These are phyloP conservation scores for Cornus suecica DNA, from an alignment of 148 eudicot species.

Conservation along the genomic window DNA sequence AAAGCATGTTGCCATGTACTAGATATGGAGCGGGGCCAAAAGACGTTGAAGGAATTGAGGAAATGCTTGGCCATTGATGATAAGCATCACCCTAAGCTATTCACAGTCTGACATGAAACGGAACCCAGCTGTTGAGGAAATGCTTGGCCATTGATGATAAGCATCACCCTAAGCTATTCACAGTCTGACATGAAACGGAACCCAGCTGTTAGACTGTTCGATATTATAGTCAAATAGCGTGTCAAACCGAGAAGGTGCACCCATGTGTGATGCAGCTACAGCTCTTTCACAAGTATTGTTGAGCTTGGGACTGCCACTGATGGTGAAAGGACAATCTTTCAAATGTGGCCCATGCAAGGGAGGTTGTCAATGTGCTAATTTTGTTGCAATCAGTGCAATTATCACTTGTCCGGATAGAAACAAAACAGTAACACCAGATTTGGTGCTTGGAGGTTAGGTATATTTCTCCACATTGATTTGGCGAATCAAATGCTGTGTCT, in stretches of 20 bases:
- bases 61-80: conserved; percentile 89
- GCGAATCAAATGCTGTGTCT: conserved; percentile 77
- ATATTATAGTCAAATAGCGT: conserved; percentile 88
- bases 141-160: conserved; percentile 90
- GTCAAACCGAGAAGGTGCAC: conserved; percentile 88
- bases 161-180: conserved; percentile 72
- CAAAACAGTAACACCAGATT: conserved; percentile 88
- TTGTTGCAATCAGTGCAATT: conserved; percentile 80
- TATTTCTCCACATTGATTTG: conserved; percentile 73
- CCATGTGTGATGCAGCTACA: conserved; percentile 83
- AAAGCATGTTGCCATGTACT: conserved; percentile 69
- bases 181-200: conserved; percentile 72
- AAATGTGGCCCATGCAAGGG: conserved; percentile 83
- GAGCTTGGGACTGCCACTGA: conserved; percentile 90
- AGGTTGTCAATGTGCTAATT: conserved; percentile 93
- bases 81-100: conserved; percentile 74
- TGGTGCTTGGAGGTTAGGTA: conserved; percentile 80
- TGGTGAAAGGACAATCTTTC: conserved; percentile 92
- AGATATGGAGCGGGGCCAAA: conserved; percentile 69
- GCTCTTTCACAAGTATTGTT: conserved; percentile 80
- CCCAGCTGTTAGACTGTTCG: conserved; percentile 87
- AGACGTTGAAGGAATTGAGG: conserved; percentile 69
- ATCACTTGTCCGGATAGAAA: conserved; percentile 84
- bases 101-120: conserved; percentile 37
- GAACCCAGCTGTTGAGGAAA: conserved; percentile 42